Evolutionary conservation across 495 filamentous ascomycete genomes (phyloP).

Genomic region (Rostrohypoxylon terebratum): DNA sequence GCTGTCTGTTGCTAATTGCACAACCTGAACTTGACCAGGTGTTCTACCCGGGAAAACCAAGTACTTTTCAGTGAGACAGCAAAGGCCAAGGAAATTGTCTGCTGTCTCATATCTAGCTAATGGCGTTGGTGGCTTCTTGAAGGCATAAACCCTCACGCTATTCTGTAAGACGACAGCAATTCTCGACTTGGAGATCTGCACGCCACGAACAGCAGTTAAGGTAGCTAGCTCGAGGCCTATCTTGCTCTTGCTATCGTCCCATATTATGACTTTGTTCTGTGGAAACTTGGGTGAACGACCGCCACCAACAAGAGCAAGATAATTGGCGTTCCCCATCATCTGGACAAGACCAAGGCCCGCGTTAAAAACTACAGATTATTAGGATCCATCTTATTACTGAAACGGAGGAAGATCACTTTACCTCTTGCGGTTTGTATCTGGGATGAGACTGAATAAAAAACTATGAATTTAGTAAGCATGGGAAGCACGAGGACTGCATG

Average conservation of each 20-base stretch:
- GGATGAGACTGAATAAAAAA: conserved; percentile 82
- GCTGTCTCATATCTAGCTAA: conserved; percentile 84
- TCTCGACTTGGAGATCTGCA: conserved; percentile 79
- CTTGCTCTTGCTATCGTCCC: conserved; percentile 88
- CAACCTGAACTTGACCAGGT: conserved; percentile 89
- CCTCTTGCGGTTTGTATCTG: conserved; percentile 71
- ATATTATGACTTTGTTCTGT: conserved; percentile 91
- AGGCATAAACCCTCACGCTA: conserved; percentile 83
- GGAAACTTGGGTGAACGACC: conserved; percentile 88
- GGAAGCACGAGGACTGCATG: conserved; percentile 25
- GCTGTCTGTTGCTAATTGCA: conserved; percentile 82
- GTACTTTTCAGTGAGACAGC: conserved; percentile 76
- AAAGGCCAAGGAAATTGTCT: conserved; percentile 86
- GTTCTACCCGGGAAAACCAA: conserved; percentile 87
- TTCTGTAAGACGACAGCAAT: conserved; percentile 87
- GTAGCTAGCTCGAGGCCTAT: conserved; percentile 68
- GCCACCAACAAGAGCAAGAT: conserved; percentile 89
- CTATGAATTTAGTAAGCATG: conserved; percentile 56
- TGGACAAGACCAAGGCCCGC: conserved; percentile 84
- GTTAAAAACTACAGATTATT: conserved; percentile 75
- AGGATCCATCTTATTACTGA: conserved; percentile 1
- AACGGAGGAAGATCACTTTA: conserved; percentile 27
- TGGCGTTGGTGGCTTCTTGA: conserved; percentile 78
- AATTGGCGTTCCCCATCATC: conserved; percentile 91
- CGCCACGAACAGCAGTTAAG: conserved; percentile 75